Percentiles rank a stretch among this genome's conserved stretches.
Conservation (phyloP, 2,329 filamentous ascomycete genomes). For the Colletotrichum destructivum region DNA sequence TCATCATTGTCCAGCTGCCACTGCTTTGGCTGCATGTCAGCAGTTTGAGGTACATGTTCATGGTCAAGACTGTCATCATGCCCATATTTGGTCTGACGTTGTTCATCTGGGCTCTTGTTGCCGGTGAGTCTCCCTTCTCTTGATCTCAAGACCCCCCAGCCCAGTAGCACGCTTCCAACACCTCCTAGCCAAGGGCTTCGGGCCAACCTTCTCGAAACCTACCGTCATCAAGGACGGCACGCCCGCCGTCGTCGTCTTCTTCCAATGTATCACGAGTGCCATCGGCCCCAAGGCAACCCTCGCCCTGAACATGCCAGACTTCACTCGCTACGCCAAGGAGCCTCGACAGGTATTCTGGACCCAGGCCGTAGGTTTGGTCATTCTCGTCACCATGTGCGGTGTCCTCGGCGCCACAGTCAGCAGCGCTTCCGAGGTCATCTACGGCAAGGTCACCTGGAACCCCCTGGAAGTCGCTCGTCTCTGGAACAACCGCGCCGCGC, state of each 20-base stretch:
- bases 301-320: slow-evolving; percentile 45
- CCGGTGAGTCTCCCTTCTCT: not conserved
- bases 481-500: slow-evolving; percentile 50
- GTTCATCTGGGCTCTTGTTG: slow-evolving; percentile 45
- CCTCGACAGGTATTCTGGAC: slow-evolving; percentile 42
- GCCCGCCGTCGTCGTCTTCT: slow-evolving; percentile 43
- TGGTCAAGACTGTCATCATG: slow-evolving; percentile 44
- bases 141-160: accelerated
- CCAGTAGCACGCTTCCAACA: not conserved
- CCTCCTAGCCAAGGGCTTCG: slow-evolving; percentile 39
- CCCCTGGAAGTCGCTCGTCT: slow-evolving; percentile 48
- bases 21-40: slow-evolving; percentile 45
- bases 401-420: slow-evolving; percentile 63
- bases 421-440: slow-evolving; percentile 53
- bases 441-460: slow-evolving; percentile 48
- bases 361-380: slow-evolving; percentile 40
- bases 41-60: slow-evolving; percentile 44
- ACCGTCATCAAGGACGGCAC: slow-evolving; percentile 41
- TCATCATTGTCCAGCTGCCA: slow-evolving; percentile 48
- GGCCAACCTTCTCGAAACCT: slow-evolving; percentile 44
- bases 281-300: slow-evolving; percentile 44
- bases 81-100: slow-evolving; percentile 44
- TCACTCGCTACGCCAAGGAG: slow-evolving; percentile 44
- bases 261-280: slow-evolving; percentile 46
- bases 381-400: slow-evolving; percentile 51